Conservation (phyloP, 2,329 filamentous ascomycete genomes). For the Cyphellophora attinorum region DNA sequence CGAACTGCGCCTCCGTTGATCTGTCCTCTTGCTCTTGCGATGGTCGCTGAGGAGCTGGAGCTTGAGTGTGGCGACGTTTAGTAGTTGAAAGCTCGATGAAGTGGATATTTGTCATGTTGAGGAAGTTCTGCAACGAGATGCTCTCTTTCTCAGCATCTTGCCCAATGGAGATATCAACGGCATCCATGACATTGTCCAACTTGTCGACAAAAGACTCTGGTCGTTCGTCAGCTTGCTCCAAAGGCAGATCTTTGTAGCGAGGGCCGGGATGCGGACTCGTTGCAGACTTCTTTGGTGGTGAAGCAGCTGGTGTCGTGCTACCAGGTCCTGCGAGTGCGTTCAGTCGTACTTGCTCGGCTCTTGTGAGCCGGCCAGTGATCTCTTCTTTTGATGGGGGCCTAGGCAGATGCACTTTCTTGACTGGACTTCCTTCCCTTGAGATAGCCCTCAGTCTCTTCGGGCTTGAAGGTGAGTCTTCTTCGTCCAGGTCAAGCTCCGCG, state of each 20-base stretch:
- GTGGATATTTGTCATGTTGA: conserved; percentile 90
- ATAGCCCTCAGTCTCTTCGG: conserved; percentile 58
- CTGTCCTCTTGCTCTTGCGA: conserved; percentile 33
- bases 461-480: conserved; percentile 45
- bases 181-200: conserved; percentile 20
- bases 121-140: conserved; percentile 82
- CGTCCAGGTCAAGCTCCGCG: conserved; percentile 55
- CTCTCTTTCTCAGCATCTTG: conserved; percentile 34
- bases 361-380: conserved; percentile 46
- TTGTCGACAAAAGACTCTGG: conserved; percentile 20
- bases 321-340: conserved; percentile 26
- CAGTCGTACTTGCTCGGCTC: conserved; percentile 30
- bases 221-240: conserved; percentile 7
- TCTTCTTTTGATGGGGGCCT: conserved; percentile 60
- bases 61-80: conserved; percentile 74
- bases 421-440: conserved; percentile 58
- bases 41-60: conserved; percentile 6
- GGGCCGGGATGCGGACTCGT: conserved; percentile 49
- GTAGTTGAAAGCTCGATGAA: conserved; percentile 99
- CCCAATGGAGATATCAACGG: conserved; percentile 16
- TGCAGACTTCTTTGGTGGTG: conserved; percentile 37
- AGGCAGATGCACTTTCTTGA: conserved; percentile 63
- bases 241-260: conserved; percentile 44
- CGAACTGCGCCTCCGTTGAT: conserved; percentile 24
- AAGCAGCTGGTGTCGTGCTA: conserved; percentile 25